Evolutionary conservation across 306 rosid genomes (phyloP), one percentile per base, ranked within the genome.

Genomic region (Quercus berberidifolia): DNA sequence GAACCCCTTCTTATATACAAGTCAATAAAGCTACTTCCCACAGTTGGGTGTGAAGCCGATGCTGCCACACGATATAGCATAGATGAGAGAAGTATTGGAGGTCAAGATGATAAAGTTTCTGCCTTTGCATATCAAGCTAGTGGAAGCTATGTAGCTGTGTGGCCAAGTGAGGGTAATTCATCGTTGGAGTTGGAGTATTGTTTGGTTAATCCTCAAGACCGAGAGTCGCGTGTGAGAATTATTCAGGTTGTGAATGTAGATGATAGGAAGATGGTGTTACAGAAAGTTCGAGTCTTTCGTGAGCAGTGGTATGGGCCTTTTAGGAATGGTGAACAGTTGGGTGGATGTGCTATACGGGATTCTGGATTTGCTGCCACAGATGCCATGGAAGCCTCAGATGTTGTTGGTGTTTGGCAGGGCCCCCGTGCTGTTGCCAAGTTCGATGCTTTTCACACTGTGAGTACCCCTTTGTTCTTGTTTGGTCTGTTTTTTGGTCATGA

Each of bases 271-370:
- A 75, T 89, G 79, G 84, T 18, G n/a, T 79, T 95, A 64, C 74
- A 84, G 76, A 83, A 84, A 25, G 78, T 91, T 63, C 82, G 80
- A 83, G 94, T 93, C 54, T 90, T 83, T 87, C 85, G 93, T 55
- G 99, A 95, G 87, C 96, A 89, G 83, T 95, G 99, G 98, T 95
- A 95, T 68, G 98, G 99, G n/a, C 99, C 99, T 60, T 95, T 87
- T 86, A 91, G 97, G 84, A 89, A 95, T 38, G 99, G 99, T 12
- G 98, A 95, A 3, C 99, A 95, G 83, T 86, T 95, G 18, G 99
- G 99, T 33, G 99, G 99, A 69, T 95, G 99, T 64, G 87, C 98
- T 13, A 91, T 95, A 69, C 88, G 85, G 2, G 97, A 95, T 82
- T 93, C 99, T 38, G 94, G 94, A 30, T 93, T 95, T 78, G 98